phyloP scores from a whole-genome alignment of 2,329 filamentous ascomycete genomes.

The Emmonsiellopsis sp. region DNA sequence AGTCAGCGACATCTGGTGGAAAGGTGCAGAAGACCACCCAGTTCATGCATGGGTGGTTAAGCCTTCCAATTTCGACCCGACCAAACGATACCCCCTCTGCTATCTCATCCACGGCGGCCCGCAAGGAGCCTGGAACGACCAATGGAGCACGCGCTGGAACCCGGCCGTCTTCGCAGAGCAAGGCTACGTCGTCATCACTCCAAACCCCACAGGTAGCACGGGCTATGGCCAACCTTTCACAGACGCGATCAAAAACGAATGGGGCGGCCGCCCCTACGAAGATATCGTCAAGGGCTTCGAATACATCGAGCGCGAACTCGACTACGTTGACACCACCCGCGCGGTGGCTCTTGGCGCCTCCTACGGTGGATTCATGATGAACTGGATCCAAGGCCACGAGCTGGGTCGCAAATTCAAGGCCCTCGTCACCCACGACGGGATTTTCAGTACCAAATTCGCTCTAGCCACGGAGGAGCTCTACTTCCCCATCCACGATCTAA shows the following conservation, averaged over 20 bases:
- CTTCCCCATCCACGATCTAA: slow-evolving; percentile 45
- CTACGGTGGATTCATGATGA: slow-evolving; percentile 53
- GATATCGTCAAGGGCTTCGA: slow-evolving; percentile 48
- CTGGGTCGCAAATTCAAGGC: slow-evolving; percentile 49
- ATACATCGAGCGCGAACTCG: slow-evolving; percentile 40
- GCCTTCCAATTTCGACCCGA: slow-evolving; percentile 35
- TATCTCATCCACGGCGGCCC: slow-evolving; percentile 48
- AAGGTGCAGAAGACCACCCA: slow-evolving; percentile 33
- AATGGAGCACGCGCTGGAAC: slow-evolving; percentile 48
- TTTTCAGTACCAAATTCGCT: slow-evolving; percentile 35
- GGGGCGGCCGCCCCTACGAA: slow-evolving; percentile 46
- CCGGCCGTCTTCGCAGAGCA: slow-evolving; percentile 49
- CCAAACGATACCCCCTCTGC: slow-evolving; percentile 43
- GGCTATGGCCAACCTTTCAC: slow-evolving; percentile 49
- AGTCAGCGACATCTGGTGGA: slow-evolving; percentile 38
- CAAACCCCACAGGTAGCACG: slow-evolving; percentile 50
- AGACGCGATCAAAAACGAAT: slow-evolving; percentile 42
- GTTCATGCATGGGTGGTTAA: slow-evolving; percentile 40
- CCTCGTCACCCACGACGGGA: slow-evolving; percentile 46
- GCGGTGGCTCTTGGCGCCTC: slow-evolving; percentile 45
- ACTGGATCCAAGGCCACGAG: slow-evolving; percentile 48
- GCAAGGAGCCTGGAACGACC: slow-evolving; percentile 42
- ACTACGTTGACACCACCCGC: slow-evolving; percentile 44
- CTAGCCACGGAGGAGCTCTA: slow-evolving; percentile 45
- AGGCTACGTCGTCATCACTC: slow-evolving; percentile 51